These are phyloP conservation scores for Xylaria venustula DNA, from an alignment of 495 filamentous ascomycete genomes.

Conservation along the genomic window DNA sequence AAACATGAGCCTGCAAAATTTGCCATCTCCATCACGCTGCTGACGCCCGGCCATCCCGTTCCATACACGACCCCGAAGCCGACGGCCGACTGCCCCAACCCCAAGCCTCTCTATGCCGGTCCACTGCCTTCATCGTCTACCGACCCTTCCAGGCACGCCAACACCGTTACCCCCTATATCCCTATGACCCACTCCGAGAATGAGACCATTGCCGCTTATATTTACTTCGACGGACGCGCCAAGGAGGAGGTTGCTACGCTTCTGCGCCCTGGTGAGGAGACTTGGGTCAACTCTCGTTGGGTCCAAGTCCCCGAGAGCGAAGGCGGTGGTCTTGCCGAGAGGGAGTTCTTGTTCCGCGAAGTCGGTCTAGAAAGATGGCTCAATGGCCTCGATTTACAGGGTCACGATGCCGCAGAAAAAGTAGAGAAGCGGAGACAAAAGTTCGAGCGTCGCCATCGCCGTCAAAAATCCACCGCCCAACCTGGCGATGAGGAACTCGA, in stretches of 20 bases:
- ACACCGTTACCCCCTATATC: slow-evolving; percentile 78
- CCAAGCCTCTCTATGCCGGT: slow-evolving; percentile 76
- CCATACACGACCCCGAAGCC: slow-evolving; percentile 85
- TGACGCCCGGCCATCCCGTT: slow-evolving; percentile 82
- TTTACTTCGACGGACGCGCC: slow-evolving; percentile 93
- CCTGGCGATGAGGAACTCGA: slow-evolving; percentile 53
- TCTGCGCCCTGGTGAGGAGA: slow-evolving; percentile 90
- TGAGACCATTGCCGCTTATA: slow-evolving; percentile 96
- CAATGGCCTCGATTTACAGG: slow-evolving; percentile 88
- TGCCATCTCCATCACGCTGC: slow-evolving; percentile 91
- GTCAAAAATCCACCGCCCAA: slow-evolving; percentile 56
- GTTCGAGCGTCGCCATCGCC: slow-evolving; percentile 79
- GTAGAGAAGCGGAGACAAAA: slow-evolving; percentile 83
- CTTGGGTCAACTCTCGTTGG: slow-evolving; percentile 98
- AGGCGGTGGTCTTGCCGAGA: slow-evolving; percentile 89
- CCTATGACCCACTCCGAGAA: slow-evolving; percentile 85
- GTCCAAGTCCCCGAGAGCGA: slow-evolving; percentile 89
- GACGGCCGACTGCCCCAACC: slow-evolving; percentile 67
- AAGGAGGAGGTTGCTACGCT: slow-evolving; percentile 98
- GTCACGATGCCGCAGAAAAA: slow-evolving; percentile 79
- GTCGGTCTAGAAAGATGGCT: slow-evolving; percentile 95
- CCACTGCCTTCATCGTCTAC: slow-evolving; percentile 51
- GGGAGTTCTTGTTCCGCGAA: slow-evolving; percentile 96
- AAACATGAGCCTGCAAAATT: slow-evolving; percentile 92
- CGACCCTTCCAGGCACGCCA: slow-evolving; percentile 44